Evolutionary conservation across 148 eudicot species (phyloP), one percentile per base, ranked within the genome.

Genomic region (Chenopodium suecicum): DNA sequence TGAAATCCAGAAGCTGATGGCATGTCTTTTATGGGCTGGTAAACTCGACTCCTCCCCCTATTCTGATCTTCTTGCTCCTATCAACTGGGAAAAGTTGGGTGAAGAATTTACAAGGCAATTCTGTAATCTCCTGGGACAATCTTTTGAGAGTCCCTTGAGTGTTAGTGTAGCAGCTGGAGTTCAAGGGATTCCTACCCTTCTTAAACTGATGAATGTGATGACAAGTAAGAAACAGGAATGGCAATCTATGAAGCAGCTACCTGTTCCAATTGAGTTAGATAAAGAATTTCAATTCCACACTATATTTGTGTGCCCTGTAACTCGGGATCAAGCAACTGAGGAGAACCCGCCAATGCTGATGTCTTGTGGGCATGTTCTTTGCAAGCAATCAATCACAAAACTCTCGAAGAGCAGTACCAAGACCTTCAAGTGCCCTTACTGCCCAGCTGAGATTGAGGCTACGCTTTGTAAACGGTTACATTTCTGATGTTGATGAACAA

Each of bases 281-380:
- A 77, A 80, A 78, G 94, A 91, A 78, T 91, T 92, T 68, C 97
- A 94, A 78, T 94, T 92, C 83, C 98, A 94, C 79, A 90, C 95
- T 0, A 81, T 94, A 9, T 94, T 94, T 22, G 98, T 94, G 19
- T 94, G 98, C 63, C 98, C 98, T 0, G 98, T 94, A 46, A 94
- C 97, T 79, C 85, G 95, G 23, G 98, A 94, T 58, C 97, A 92
- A 71, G 98, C 93, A 10, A 89, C 89, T 0, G 98, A 94, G 48
- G 98, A 94, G 58, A 94, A 94, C 74, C 98, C 98, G 4, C 92
- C 98, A n/a, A 92, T 94, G 98, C 80, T 91, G 85, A 84, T 94
- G 88, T 80, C 91, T 1, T 94, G 98, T 79, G 97, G 95, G 78
- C 98, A 94, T 70, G 97, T 92, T 2, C 88, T 94, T 1, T 94